Evolutionary conservation across 1,284 basidiomycete species (phyloP).

Genomic region (Ganoderma boninense): DNA sequence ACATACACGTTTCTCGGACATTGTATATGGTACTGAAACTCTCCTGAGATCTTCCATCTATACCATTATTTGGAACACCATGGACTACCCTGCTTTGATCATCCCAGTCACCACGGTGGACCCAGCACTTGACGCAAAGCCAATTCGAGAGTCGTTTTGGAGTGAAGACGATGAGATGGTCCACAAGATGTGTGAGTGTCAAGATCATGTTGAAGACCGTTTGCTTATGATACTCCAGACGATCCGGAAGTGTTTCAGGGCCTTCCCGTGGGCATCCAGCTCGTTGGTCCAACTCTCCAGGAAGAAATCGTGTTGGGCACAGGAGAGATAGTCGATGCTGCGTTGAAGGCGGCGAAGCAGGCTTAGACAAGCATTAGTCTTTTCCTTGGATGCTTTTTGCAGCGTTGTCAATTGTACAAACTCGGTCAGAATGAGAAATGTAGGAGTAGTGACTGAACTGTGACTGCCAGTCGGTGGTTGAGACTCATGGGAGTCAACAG

Average conservation of each 20-base stretch:
- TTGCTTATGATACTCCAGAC: constrained; percentile 54
- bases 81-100: constrained; percentile 73
- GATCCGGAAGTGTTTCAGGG: constrained; percentile 53
- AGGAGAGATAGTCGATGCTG: constrained; percentile 47
- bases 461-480: not conserved
- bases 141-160: constrained; percentile 48
- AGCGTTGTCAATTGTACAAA: not conserved
- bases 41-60: constrained; percentile 27
- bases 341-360: constrained; percentile 34
- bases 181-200: constrained; percentile 55
- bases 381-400: no score
- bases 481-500: constrained; percentile 29
- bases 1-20: constrained; percentile 19
- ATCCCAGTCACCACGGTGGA: constrained; percentile 75
- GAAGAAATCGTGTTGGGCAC: constrained; percentile 58
- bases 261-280: constrained; percentile 59
- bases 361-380: not conserved
- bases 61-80: constrained; percentile 71
- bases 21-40: not conserved
- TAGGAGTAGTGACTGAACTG: not conserved
- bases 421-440: not conserved
- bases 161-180: constrained; percentile 51
- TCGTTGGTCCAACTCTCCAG: constrained; percentile 57
- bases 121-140: constrained; percentile 53
- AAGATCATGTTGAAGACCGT: constrained; percentile 29